phyloP scores from a whole-genome alignment of 306 rosid genomes.

The Mucuna pruriens region DNA sequence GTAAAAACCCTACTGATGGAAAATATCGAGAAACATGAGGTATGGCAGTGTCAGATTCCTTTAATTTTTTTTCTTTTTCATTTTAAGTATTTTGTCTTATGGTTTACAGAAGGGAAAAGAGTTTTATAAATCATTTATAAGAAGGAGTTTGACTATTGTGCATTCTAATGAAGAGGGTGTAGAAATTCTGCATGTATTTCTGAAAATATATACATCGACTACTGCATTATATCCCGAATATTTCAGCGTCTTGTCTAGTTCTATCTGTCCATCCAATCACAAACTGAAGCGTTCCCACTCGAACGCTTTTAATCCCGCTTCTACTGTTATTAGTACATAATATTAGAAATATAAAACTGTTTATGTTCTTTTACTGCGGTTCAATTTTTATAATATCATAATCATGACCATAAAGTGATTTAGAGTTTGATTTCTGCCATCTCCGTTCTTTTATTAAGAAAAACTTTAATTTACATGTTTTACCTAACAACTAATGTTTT shows the following conservation, averaged over 20 bases:
- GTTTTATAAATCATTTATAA: background rate
- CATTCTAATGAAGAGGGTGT: conserved; percentile 34
- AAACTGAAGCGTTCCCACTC: background rate
- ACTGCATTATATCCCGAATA: background rate
- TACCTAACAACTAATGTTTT: background rate
- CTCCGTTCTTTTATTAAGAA: background rate
- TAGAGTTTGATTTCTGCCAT: too few relatives aligned
- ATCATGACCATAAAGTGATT: background rate
- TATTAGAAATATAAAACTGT: too few relatives aligned
- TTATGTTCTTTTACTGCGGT: background rate
- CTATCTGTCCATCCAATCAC: conserved; percentile 17
- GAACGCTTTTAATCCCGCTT: conserved; percentile 21
- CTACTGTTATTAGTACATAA: background rate
- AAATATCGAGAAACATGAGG: conserved; percentile 37
- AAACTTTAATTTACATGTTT: background rate
- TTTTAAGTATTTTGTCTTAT: background rate
- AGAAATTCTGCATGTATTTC: conserved; percentile 18
- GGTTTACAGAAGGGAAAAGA: conserved; percentile 5
- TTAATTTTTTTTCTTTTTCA: background rate
- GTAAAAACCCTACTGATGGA: conserved; percentile 16
- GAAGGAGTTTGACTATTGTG: conserved; percentile 23
- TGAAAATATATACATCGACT: conserved; percentile 3
- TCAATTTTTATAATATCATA: background rate
- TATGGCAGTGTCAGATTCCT: conserved; percentile 37
- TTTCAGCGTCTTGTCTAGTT: conserved; percentile 34